Evolutionary conservation across 2,329 filamentous ascomycete species (phyloP), one percentile per base, ranked within the genome.

Genomic region (Samsoniella hepiali): DNA sequence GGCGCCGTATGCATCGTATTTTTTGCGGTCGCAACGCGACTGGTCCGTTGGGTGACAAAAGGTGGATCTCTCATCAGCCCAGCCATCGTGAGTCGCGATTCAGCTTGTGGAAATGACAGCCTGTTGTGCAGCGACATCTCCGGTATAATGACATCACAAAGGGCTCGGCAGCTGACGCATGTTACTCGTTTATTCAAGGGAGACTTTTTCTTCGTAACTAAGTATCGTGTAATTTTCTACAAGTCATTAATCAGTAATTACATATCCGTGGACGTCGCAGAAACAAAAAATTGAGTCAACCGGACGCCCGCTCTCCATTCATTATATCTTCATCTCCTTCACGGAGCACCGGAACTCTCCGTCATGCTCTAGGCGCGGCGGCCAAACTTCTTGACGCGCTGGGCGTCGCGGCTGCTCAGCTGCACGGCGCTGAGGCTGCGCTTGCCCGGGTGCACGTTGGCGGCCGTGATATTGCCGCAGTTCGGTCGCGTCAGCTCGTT

Each of bases 401-500:
- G 62, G 3, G 81, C 79, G 70, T 85, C 83, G 53, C 75, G 73
- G n/a, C 67, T 66, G 53, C 78, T 72, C 47, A 84, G 57, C 72
- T 83, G 76, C 3, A 84, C 78, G 1, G 83, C 83, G 47, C 75
- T 71, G 51, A 73, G 42, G 5, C 70, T 72, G 29, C 75, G 71
- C 69, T 73, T 78, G 3, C 64, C 40, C 31, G 67, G 55, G 8
- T 74, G 71, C 1, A 77, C 69, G 47, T 76, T 69, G 1, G 78
- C 79, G 0, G 79, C 76, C 58, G 77, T 73, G 47, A 84, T 75
- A 58, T 84, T 76, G 8, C 81, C 82, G 66, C 84, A 87, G 53
- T 87, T 76, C 0, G 87, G 87, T 32, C 82, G 75, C 67, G 72
- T 78, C 63, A 90, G 72, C 67, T 80, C 74, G 68, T 81, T 77